Evolutionary conservation across 192 early-diverging fungal species (phyloP), one percentile per base, ranked within the genome.

Genomic region (Backusella liffmaniae): DNA sequence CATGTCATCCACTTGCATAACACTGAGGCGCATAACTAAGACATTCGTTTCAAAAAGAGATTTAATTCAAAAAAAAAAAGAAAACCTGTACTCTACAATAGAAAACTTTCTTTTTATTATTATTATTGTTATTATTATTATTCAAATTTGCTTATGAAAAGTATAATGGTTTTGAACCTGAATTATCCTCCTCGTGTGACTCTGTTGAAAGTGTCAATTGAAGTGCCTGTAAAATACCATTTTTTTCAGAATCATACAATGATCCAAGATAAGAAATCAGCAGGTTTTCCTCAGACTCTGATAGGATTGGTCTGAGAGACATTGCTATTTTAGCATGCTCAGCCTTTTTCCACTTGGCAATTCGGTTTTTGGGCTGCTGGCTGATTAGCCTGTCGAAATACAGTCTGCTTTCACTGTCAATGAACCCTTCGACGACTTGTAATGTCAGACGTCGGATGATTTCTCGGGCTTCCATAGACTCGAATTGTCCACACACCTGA

Each of bases 371-470:
- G 12, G 51, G n/a, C 21, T 76, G 74, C 12, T 67, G 13, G 29
- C 39, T 51, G 4, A 37, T 2, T 18, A 76, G 8, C 4, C 12
- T 10, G 26, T 41, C 16, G 36, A 76, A 76, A 23, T 66, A 32
- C 26, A 56, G 16, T 39, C 42, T 41, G 10, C 30, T 26, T 16
- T 42, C 42, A 7, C 3, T 30, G 34, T 76, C 74, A 26, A 34
- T 30, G 21, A 76, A 39, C 4, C 42, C 74, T 34, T 76, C 74
- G 1, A 69, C 67, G 16, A 76, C 56, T n/a, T 76, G 74, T 6
- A 76, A 23, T 30, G 59, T n/a, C 12, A 70, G 21, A 7, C 67
- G 23, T n/a, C 67, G 67, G 8, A 76, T 39, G 5, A 67, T 26
- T 5, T 69, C 67, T 36, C 46, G 10, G 26, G 67, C 13, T 21